Conservation (phyloP, 2,329 filamentous ascomycete species). For the Aureobasidium musti region DNA sequence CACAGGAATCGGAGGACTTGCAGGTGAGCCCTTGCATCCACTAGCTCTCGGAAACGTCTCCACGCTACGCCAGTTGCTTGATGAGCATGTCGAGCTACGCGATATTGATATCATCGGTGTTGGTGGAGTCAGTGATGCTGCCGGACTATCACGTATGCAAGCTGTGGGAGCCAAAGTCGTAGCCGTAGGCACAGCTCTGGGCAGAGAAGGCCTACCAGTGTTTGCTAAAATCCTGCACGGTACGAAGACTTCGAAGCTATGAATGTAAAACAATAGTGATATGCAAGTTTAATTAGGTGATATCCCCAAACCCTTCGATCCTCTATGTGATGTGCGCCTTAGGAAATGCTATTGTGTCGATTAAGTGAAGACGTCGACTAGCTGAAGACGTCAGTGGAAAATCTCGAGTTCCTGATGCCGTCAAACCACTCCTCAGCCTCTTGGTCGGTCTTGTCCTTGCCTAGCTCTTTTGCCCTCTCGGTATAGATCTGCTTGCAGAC, state of each 20-base stretch:
- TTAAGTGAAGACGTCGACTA: constrained; percentile 41
- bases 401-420: constrained; percentile 33
- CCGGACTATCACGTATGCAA: constrained; percentile 66
- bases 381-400: constrained; percentile 40
- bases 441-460: constrained; percentile 41
- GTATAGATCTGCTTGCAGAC: constrained; percentile 48
- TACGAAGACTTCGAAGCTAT: constrained; percentile 1
- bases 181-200: constrained; percentile 69
- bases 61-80: constrained; percentile 64
- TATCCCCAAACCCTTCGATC: neutral
- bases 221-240: constrained; percentile 59
- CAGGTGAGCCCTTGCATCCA: constrained; percentile 70
- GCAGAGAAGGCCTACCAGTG: constrained; percentile 61
- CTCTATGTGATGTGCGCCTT: neutral
- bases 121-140: constrained; percentile 67
- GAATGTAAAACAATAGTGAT: neutral
- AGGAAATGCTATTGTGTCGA: neutral
- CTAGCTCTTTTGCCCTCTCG: constrained; percentile 42
- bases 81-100: constrained; percentile 51
- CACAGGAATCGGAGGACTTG: constrained; percentile 68
- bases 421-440: constrained; percentile 37
- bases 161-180: constrained; percentile 66
- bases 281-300: neutral
- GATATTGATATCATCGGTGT: constrained; percentile 68
- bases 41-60: constrained; percentile 73